These are phyloP conservation scores for Plenodomus tracheiphilus DNA, from an alignment of 2,329 filamentous ascomycete species.

Conservation along the genomic window DNA sequence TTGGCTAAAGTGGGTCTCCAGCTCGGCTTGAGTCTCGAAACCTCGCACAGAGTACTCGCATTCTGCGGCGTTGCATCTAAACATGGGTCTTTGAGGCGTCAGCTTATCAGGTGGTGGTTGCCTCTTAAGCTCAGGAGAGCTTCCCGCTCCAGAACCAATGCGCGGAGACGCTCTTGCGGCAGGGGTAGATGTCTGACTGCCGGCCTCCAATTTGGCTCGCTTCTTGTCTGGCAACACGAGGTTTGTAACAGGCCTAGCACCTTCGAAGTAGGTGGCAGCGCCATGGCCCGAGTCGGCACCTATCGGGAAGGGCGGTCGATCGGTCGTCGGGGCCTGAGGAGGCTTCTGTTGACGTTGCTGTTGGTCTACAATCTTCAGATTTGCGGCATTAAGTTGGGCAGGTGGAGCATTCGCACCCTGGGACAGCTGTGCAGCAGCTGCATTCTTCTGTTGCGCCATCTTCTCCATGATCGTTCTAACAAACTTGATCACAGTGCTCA, in stretches of 20 bases:
- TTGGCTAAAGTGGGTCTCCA: conserved; percentile 59
- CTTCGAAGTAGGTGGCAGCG: conserved; percentile 58
- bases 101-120: conserved; percentile 48
- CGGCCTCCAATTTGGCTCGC: conserved; percentile 54
- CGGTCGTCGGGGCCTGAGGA: conserved; percentile 54
- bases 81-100: conserved; percentile 50
- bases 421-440: conserved; percentile 20
- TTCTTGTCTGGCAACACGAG: conserved; percentile 62
- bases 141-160: conserved; percentile 39
- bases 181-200: conserved; percentile 49
- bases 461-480: conserved; percentile 31
- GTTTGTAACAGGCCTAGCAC: conserved; percentile 57
- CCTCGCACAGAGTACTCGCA: conserved; percentile 60
- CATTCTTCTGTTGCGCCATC: conserved; percentile 25
- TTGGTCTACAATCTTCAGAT: conserved; percentile 48
- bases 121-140: conserved; percentile 53
- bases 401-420: conserved; percentile 21
- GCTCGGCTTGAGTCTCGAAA: conserved; percentile 57
- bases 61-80: conserved; percentile 56
- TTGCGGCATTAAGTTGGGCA: conserved; percentile 43
- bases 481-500: conserved; percentile 32
- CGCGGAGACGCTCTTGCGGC: conserved; percentile 46
- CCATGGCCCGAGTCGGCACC: conserved; percentile 59
- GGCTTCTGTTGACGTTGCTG: conserved; percentile 54
- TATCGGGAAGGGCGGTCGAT: conserved; percentile 57